These are phyloP conservation scores for Neckera pumila DNA, from an alignment of 225 moss, liverwort and hornwort genomes.

Conservation along the genomic window DNA sequence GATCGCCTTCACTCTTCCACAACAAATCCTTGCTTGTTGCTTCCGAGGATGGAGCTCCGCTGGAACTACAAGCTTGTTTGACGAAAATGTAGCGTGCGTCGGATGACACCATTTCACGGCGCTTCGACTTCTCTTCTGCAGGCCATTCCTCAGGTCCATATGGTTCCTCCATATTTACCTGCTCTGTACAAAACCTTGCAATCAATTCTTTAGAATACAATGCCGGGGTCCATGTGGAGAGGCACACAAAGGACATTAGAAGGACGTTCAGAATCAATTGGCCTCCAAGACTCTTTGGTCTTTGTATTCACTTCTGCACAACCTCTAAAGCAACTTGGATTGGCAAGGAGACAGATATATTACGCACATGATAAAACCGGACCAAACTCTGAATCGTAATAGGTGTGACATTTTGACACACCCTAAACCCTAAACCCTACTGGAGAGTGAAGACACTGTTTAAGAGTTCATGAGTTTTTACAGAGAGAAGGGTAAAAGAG, in stretches of 20 bases:
- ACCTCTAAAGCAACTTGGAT: not conserved
- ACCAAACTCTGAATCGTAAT: not conserved
- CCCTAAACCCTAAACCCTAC: not conserved
- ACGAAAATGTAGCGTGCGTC: slow-evolving; percentile 86
- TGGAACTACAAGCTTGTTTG: slow-evolving; percentile 24
- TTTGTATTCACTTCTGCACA: not conserved
- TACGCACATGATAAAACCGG: not conserved
- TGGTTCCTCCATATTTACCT: slow-evolving; percentile 77
- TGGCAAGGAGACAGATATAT: not conserved
- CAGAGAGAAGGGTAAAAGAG: not conserved
- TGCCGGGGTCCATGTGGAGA: not conserved
- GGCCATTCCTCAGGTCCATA: slow-evolving; percentile 82
- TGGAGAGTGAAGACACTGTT: not conserved
- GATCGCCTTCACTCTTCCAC: slow-evolving; percentile 74
- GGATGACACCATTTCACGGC: slow-evolving; percentile 79
- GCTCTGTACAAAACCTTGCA: slow-evolving; percentile 20
- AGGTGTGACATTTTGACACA: not conserved
- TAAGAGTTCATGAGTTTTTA: not conserved
- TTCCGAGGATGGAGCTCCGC: slow-evolving; percentile 9
- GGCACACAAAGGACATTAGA: not conserved
- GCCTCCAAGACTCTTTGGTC: not conserved
- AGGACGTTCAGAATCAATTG: not conserved
- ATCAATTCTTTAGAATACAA: not conserved
- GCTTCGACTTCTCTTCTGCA: slow-evolving; percentile 69
- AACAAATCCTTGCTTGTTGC: slow-evolving; percentile 12